Evolutionary conservation across 2,329 filamentous ascomycete genomes (phyloP), one percentile per base, ranked within the genome.

Genomic region (Tolypocladium amazonense): DNA sequence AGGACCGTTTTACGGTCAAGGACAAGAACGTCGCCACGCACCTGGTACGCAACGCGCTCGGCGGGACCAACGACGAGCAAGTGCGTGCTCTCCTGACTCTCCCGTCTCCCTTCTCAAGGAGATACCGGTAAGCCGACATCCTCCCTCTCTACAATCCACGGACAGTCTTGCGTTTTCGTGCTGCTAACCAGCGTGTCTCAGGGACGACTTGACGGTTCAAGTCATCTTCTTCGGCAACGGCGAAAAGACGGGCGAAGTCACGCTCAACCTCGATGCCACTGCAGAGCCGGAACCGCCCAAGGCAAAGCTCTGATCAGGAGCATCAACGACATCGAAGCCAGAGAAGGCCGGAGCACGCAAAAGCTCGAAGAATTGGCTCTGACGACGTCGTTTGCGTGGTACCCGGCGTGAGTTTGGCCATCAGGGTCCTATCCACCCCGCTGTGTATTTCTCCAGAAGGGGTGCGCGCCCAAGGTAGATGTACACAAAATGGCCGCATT

Each of bases 21-120:
- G 95, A 99, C 72, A 92, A 92, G 77, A 99, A 99, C 66, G 94
- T 89, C 9, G 94, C 94, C 0, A 99, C 94, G 2, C 94, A 99
- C 76, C 82, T 99, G 56, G 89, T 97, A 56, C 86, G 94, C 64
- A 99, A 99, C 70, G 94, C 94, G 0, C 84, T 99, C 37, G 94
- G 94, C 59, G 94, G 94, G 14, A 92, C 89, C 71, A 92, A 99
- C 69, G 86, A 87, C 68, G 95, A 99, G 75, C 94, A 96, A 81
- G 84, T 99, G 20, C 95, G 90, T 68, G 93, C 93, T 25, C 78
- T 99, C 63, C 80, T 99, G 66, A 97, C 94, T 1, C 80, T 99
- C 27, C 92, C 93, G 3, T 89, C 90, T 60, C 95, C 94, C 0
- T 97, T 92, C 70, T 95, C 90, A 37, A 83, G 94, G 69, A 81